Percentiles rank a stretch among this genome's conserved stretches.
These are phyloP conservation scores for Hortaea werneckii DNA, from an alignment of 2,329 filamentous ascomycete species.

Conservation along the genomic window DNA sequence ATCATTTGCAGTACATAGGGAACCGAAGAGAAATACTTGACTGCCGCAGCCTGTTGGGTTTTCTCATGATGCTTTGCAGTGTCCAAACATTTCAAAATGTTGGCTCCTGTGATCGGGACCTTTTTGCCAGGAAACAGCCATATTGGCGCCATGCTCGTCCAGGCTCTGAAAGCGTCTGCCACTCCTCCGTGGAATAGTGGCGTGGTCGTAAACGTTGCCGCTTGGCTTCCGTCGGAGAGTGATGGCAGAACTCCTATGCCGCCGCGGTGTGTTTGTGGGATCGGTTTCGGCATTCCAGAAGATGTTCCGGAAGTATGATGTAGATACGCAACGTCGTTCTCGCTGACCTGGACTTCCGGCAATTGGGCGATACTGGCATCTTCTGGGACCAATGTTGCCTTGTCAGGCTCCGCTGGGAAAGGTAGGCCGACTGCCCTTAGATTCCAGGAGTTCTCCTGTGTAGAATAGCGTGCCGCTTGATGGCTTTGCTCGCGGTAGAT, in stretches of 20 bases:
- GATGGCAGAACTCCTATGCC: conserved; percentile 46
- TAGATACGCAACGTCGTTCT: conserved; percentile 43
- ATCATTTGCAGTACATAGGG: conserved; percentile 49
- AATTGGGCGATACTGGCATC: background rate
- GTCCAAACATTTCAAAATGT: conserved; percentile 41
- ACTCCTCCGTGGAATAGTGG: conserved; percentile 57
- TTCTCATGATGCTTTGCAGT: conserved; percentile 19
- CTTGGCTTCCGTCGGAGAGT: conserved; percentile 27
- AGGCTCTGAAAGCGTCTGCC: conserved; percentile 52
- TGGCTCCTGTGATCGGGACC: conserved; percentile 46
- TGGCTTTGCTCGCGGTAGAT: conserved; percentile 26
- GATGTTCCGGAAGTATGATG: conserved; percentile 58
- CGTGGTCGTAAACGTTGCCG: conserved; percentile 53
- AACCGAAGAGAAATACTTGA: conserved; percentile 53
- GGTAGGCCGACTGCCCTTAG: conserved; percentile 7
- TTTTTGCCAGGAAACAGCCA: conserved; percentile 52
- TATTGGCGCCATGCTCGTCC: conserved; percentile 49
- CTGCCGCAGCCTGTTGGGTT: conserved; percentile 16
- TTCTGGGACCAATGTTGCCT: conserved; percentile 2
- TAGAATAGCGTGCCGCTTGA: conserved; percentile 12
- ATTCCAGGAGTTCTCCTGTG: conserved; percentile 7
- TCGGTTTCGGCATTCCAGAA: conserved; percentile 52
- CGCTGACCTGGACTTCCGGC: conserved; percentile 9
- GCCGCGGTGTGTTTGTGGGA: conserved; percentile 47
- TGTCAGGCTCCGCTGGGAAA: conserved; percentile 3